phyloP scores from a whole-genome alignment of 495 filamentous ascomycete genomes.

The Podospora bellae-mahoneyi region DNA sequence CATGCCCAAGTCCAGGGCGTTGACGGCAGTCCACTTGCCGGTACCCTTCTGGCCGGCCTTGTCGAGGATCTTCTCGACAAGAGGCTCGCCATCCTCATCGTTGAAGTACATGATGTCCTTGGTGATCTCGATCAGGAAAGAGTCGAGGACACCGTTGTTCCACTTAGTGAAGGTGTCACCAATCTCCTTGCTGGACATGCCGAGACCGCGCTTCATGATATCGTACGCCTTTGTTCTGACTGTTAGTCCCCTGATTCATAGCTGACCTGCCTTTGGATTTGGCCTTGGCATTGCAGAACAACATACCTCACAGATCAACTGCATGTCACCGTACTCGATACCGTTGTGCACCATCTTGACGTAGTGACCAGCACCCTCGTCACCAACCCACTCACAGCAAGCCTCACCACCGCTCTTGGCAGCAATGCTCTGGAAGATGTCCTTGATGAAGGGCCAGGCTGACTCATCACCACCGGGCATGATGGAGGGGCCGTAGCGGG shows the following conservation, averaged over 20 bases:
- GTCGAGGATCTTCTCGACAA: slow-evolving; percentile 98
- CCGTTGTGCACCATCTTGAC: slow-evolving; percentile 99
- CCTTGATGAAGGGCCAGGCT: slow-evolving; percentile 98
- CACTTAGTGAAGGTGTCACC: slow-evolving; percentile 90
- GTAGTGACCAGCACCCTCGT: slow-evolving; percentile 98
- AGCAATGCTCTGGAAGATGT: slow-evolving; percentile 95
- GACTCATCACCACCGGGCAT: slow-evolving; percentile 99
- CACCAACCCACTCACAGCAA: slow-evolving; percentile 99
- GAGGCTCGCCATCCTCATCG: slow-evolving; percentile 83
- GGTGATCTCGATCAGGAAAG: slow-evolving; percentile 99
- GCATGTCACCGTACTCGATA: slow-evolving; percentile 99
- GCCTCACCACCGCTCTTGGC: slow-evolving; percentile 95
- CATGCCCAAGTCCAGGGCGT: slow-evolving; percentile 97
- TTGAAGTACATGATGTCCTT: slow-evolving; percentile 96
- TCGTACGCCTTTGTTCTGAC: slow-evolving; percentile 77
- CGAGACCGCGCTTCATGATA: slow-evolving; percentile 96
- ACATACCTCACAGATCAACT: slow-evolving; percentile 94
- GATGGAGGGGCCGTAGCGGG: slow-evolving; percentile 91
- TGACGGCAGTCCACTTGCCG: slow-evolving; percentile 99
- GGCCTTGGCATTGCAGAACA: not conserved
- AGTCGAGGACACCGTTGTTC: slow-evolving; percentile 98
- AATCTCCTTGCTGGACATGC: slow-evolving; percentile 82
- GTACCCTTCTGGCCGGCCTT: slow-evolving; percentile 99
- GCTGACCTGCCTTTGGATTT: not conserved
- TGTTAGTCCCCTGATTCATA: slow-evolving; percentile 4